Evolutionary conservation across 129 eudicot genomes (phyloP), one percentile per base, ranked within the genome.

Genomic region (Flaveria linearis): DNA sequence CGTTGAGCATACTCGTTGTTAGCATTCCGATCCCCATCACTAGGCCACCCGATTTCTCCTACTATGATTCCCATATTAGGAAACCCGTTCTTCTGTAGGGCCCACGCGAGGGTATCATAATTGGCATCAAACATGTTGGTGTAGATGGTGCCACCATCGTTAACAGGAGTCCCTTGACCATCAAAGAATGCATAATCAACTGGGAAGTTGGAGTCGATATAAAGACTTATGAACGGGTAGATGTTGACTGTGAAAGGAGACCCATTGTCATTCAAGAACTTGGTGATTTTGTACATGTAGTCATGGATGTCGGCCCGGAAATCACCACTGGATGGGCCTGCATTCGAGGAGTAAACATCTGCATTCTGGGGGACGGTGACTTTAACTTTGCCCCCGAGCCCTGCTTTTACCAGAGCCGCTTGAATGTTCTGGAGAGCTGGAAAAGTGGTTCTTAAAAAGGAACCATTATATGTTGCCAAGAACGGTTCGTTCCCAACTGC

Each of bases 31-130:
- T 93, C 86, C n/a, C 98, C 98, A 22, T 93, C 98, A 7, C 92
- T 90, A 2, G 98, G 98, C 98, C 98, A 93, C 26, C 98, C 98
- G 15, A 93, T 76, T 76, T 93, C 98, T 26, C 98, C 98, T 8
- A 93, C 91, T 11, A 93, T 85, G 49, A 93, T 91, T 6, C 88
- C 78, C 87, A 93, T 69, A 67, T 90, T 90, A 3, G 81, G 78
- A 39, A 63, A 85, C 36, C 98, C 98, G 25, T 85, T 85, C 71
- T 81, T 87, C 78, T 93, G 82, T 9, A 93, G 84, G 56, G 98
- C 89, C 91, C 91, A 93, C 42, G 91, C 88, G 1, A 93, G 91
- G 9, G 98, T 93, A 51, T 93, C 98, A 47, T 86, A 71, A 60
- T 93, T 93, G 12, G 98, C 98, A 17, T 93, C 98, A 56, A 93